Percentiles rank a stretch among this genome's conserved stretches.
Conservation (phyloP, 1,284 basidiomycete species). For the Rhodotorula glutinis region DNA sequence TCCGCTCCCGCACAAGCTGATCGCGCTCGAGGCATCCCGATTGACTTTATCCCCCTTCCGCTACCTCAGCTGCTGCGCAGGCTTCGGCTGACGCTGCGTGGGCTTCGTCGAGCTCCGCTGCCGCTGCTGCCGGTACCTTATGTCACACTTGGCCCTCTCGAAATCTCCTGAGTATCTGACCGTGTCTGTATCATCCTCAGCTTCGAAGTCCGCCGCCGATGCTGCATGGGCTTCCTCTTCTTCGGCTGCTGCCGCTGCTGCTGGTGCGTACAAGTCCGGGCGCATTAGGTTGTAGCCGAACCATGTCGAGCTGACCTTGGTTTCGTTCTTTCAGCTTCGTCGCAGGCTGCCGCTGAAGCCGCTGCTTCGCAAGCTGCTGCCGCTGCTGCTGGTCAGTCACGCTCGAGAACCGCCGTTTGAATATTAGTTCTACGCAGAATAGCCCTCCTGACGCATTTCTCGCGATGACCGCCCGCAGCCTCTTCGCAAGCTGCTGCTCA, state of each 20-base stretch:
- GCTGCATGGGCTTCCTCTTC: no score
- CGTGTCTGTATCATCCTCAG: no score
- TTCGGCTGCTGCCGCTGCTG: no score
- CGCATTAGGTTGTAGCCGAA: no score
- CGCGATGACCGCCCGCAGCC: neutral
- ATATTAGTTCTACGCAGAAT: no score
- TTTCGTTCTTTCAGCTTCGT: neutral
- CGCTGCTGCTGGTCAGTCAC: neutral
- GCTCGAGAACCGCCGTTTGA: no score
- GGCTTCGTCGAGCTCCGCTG: neutral
- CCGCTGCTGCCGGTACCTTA: neutral
- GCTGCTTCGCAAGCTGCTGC: constrained; percentile 1
- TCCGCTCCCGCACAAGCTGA: neutral
- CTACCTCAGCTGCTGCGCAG: neutral
- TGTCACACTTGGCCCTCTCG: no score
- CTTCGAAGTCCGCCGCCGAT: no score
- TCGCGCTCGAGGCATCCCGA: neutral
- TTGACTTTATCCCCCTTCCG: neutral
- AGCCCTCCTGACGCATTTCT: no score
- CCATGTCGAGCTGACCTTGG: no score
- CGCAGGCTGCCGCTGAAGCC: constrained; percentile 5
- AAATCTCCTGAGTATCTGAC: no score
- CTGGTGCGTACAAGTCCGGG: no score
- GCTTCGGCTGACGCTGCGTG: neutral
- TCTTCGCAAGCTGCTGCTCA: constrained; percentile 1